A percentile compares a stretch with the other conserved stretches of the same genome.
Evolutionary conservation across 495 filamentous ascomycete species (phyloP).

Genomic region (Hypoxylon subgilvum): DNA sequence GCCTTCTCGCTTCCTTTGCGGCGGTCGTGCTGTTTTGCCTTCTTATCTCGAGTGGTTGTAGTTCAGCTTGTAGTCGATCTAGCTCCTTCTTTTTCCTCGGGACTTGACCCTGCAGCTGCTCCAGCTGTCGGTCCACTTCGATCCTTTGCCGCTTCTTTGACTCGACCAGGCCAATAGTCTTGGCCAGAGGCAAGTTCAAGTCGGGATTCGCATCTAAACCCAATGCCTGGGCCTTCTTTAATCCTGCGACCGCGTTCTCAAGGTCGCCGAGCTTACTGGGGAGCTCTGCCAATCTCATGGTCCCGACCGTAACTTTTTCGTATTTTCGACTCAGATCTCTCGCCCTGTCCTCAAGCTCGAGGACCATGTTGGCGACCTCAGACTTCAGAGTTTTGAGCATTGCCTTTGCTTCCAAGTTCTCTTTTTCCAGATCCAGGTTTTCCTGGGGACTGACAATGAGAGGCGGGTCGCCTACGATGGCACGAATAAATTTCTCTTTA

Average conservation of each 20-base stretch:
- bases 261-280: constrained; percentile 69
- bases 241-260: constrained; percentile 60
- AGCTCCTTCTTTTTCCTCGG: constrained; percentile 76
- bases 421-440: constrained; percentile 78
- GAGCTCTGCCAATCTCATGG: constrained; percentile 61
- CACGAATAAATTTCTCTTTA: constrained; percentile 79
- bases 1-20: constrained; percentile 79
- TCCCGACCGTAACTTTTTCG: constrained; percentile 68
- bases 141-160: constrained; percentile 66
- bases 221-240: constrained; percentile 52
- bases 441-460: constrained; percentile 80
- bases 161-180: constrained; percentile 63
- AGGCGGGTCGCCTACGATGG: constrained; percentile 84
- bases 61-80: constrained; percentile 73
- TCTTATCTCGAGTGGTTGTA: constrained; percentile 72
- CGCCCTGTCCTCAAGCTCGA: constrained; percentile 71
- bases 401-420: constrained; percentile 73
- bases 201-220: constrained; percentile 44
- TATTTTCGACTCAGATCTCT: constrained; percentile 64
- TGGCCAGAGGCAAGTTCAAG: constrained; percentile 63
- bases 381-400: constrained; percentile 77
- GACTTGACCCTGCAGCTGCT: constrained; percentile 65
- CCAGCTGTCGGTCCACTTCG: constrained; percentile 71
- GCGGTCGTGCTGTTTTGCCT: constrained; percentile 69
- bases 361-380: constrained; percentile 75